Evolutionary conservation across 805 yeast species (phyloP).

Genomic region (Nematodospora valgi): DNA sequence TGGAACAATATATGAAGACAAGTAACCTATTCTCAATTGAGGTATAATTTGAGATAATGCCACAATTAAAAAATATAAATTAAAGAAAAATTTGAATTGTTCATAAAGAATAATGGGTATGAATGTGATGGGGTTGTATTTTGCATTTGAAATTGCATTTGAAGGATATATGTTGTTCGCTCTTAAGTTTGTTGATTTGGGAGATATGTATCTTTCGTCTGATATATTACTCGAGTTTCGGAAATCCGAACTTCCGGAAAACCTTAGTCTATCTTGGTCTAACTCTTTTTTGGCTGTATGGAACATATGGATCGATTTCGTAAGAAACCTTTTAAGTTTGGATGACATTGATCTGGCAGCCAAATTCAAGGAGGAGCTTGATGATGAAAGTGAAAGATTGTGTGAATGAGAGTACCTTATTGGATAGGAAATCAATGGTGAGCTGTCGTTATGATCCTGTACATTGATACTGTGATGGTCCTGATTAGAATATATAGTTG

Average conservation of each 20-base stretch:
- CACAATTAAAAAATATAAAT: constrained; percentile 84
- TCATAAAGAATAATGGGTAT: constrained; percentile 87
- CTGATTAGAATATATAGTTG: constrained; percentile 12
- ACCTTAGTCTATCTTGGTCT: constrained; percentile 19
- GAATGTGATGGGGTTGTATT: constrained; percentile 84
- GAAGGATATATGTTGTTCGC: constrained; percentile 41
- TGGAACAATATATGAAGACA: constrained; percentile 91
- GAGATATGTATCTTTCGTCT: constrained; percentile 39
- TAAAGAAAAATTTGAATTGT: constrained; percentile 96
- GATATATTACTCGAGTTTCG: constrained; percentile 13
- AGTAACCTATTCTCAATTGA: constrained; percentile 84
- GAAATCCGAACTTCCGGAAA: constrained; percentile 16
- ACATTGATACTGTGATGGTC: constrained; percentile 23
- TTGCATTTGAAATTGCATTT: constrained; percentile 90
- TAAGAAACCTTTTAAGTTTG: constrained; percentile 10
- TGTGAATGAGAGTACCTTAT: constrained; percentile 11
- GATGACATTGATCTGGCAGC: constrained; percentile 12
- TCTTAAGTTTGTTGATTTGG: constrained; percentile 28
- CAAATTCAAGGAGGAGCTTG: constrained; percentile 15
- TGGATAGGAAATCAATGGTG: constrained; percentile 26
- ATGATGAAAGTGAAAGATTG: constrained; percentile 19
- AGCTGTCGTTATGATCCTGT: constrained; percentile 20
- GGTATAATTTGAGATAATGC: constrained; percentile 94
- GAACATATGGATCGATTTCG: constrained; percentile 16
- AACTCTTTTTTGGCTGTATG: constrained; percentile 23